These are phyloP conservation scores for Tulasnella calospora DNA, from an alignment of 768 basidiomycete genomes.

Conservation along the genomic window DNA sequence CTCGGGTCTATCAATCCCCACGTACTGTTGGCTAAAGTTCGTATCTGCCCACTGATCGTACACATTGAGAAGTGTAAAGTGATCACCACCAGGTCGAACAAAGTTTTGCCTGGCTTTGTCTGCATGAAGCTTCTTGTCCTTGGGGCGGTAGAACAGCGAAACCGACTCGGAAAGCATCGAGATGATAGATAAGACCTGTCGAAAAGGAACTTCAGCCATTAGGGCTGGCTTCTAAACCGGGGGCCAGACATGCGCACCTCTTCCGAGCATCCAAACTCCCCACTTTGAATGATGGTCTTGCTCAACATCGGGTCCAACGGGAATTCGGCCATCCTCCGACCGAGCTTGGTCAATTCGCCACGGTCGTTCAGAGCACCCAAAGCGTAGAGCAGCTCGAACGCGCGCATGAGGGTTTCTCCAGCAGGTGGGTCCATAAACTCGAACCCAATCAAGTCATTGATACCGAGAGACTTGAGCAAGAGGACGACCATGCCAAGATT, in stretches of 20 bases:
- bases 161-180: conserved; percentile 95
- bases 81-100: conserved; percentile 90
- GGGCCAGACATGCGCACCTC: conserved; percentile 55
- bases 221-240: background rate
- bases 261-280: conserved; percentile 89
- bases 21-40: conserved; percentile 86
- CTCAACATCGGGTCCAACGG: conserved; percentile 97
- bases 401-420: conserved; percentile 94
- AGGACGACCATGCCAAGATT: conserved; percentile 95
- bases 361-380: conserved; percentile 93
- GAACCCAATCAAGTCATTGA: conserved; percentile 96
- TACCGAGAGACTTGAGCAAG: conserved; percentile 90
- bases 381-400: conserved; percentile 89
- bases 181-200: conserved; percentile 88
- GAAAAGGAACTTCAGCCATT: background rate
- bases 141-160: conserved; percentile 93
- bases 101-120: conserved; percentile 98
- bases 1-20: background rate
- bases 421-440: conserved; percentile 99
- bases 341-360: conserved; percentile 95
- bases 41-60: conserved; percentile 99
- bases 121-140: conserved; percentile 96
- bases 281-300: conserved; percentile 93
- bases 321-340: conserved; percentile 97
- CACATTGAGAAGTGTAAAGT: conserved; percentile 94